Percentiles rank a stretch among this genome's conserved stretches.
Conservation (phyloP, 768 basidiomycete species). For the Psilocybe cyanescens region DNA sequence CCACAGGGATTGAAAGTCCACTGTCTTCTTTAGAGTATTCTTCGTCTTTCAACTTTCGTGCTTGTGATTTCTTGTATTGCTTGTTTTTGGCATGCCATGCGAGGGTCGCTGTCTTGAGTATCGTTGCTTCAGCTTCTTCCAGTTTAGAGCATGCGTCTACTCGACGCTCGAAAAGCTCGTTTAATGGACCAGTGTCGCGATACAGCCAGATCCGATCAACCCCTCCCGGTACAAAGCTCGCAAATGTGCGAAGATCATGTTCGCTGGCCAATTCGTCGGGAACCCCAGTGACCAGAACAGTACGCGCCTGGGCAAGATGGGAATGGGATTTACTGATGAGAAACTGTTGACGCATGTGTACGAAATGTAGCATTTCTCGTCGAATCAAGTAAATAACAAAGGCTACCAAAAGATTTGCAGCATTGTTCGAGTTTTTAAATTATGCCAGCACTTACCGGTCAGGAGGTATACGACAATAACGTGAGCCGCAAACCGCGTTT, state of each 20-base stretch:
- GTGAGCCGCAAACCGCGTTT: slow-evolving; percentile 59
- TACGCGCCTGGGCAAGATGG: slow-evolving; percentile 63
- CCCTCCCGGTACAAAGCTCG: slow-evolving; percentile 71
- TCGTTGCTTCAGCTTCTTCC: slow-evolving; percentile 56
- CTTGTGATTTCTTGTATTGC: slow-evolving; percentile 34
- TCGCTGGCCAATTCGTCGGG: slow-evolving; percentile 57
- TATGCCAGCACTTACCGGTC: slow-evolving; percentile 41
- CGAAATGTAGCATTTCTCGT: slow-evolving; percentile 59
- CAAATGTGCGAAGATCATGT: slow-evolving; percentile 50
- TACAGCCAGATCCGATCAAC: slow-evolving; percentile 72
- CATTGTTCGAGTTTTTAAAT: background rate
- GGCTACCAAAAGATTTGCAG: slow-evolving; percentile 33
- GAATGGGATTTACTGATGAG: slow-evolving; percentile 64
- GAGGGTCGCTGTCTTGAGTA: slow-evolving; percentile 45
- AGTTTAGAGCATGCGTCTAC: slow-evolving; percentile 53
- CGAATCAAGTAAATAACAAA: slow-evolving; percentile 65
- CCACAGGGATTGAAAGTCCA: slow-evolving; percentile 24
- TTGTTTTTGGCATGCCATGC: slow-evolving; percentile 43
- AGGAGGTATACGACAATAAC: slow-evolving; percentile 54
- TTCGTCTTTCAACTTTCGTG: slow-evolving; percentile 29
- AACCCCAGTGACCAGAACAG: slow-evolving; percentile 69
- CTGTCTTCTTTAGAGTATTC: slow-evolving; percentile 20
- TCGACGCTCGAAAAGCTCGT: slow-evolving; percentile 45
- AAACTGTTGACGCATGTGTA: slow-evolving; percentile 59
- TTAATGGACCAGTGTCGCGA: slow-evolving; percentile 50